phyloP scores from a whole-genome alignment of 768 basidiomycete species.

The Termitomyces sp. region DNA sequence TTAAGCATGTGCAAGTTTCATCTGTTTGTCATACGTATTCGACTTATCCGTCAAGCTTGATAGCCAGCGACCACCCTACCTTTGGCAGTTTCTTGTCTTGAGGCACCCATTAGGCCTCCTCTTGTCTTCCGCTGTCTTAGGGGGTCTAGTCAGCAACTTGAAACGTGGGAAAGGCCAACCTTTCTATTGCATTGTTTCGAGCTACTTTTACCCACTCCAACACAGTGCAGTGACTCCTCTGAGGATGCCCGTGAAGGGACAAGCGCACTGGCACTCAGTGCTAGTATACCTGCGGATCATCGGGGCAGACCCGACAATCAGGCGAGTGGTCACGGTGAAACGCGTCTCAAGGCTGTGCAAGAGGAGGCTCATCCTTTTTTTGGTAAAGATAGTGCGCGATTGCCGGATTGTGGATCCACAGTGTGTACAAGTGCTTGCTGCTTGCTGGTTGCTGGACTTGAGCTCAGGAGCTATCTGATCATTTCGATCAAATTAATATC shows the following conservation, averaged over 20 bases:
- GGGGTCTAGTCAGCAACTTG: not conserved
- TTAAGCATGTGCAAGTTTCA: conserved; percentile 6
- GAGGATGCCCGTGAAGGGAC: not conserved
- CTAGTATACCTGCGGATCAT: conserved; percentile 11
- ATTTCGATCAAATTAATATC: not conserved
- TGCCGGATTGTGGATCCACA: conserved; percentile 10
- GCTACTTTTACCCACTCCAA: not conserved
- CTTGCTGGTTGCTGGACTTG: not conserved
- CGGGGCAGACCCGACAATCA: conserved; percentile 5
- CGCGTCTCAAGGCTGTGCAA: conserved; percentile 17
- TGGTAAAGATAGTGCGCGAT: conserved; percentile 2
- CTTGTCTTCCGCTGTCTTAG: not conserved
- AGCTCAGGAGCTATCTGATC: not conserved
- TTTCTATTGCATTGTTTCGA: not conserved
- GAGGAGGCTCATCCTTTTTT: not conserved
- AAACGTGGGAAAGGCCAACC: not conserved
- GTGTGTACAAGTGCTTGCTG: not conserved
- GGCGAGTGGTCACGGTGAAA: conserved; percentile 13
- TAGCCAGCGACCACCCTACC: conserved; percentile 1
- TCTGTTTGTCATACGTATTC: not conserved
- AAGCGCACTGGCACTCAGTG: not conserved
- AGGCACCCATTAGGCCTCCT: not conserved
- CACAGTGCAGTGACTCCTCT: not conserved
- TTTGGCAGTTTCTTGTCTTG: not conserved
- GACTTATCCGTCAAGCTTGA: conserved; percentile 16